A percentile compares a stretch with the other conserved stretches of the same genome.
Conservation (phyloP, 2,329 filamentous ascomycete genomes). For the Neophaeococcomyces mojaviensis region DNA sequence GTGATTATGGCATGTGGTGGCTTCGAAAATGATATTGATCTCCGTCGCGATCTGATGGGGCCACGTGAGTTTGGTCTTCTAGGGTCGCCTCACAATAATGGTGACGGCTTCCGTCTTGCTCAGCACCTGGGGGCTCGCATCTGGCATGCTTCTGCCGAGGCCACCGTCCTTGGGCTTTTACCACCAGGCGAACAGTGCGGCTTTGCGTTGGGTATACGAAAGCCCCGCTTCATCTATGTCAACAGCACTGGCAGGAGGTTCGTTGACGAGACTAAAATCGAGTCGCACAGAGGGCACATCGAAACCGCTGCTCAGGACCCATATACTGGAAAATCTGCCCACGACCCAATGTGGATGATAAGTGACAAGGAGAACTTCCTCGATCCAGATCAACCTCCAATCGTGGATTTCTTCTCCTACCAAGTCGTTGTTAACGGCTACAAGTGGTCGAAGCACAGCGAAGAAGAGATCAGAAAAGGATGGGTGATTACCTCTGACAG, state of each 20-base stretch:
- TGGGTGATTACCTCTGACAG: not conserved
- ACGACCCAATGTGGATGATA: not conserved
- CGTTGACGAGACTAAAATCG: slow-evolving; percentile 1
- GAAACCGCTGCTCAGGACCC: not conserved
- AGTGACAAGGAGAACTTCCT: slow-evolving; percentile 1
- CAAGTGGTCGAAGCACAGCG: slow-evolving; percentile 1
- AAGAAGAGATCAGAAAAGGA: not conserved
- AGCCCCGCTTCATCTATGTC: not conserved
- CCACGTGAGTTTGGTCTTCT: not conserved
- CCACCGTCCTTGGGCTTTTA: not conserved
- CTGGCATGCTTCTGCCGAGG: not conserved
- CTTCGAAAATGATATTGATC: not conserved
- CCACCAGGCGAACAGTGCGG: not conserved
- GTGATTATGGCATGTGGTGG: not conserved
- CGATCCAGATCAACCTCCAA: not conserved
- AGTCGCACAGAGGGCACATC: not conserved
- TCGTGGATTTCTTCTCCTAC: slow-evolving; percentile 1
- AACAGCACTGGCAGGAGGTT: slow-evolving; percentile 1
- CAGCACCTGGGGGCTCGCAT: not conserved
- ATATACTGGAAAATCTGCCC: not conserved
- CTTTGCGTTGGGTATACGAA: not conserved
- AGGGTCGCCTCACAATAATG: not conserved
- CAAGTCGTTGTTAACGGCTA: not conserved
- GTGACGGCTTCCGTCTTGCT: not conserved
- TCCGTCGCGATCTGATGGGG: not conserved